Evolutionary conservation across 2,329 filamentous ascomycete genomes (phyloP).

Genomic region (Xylaria sp.): DNA sequence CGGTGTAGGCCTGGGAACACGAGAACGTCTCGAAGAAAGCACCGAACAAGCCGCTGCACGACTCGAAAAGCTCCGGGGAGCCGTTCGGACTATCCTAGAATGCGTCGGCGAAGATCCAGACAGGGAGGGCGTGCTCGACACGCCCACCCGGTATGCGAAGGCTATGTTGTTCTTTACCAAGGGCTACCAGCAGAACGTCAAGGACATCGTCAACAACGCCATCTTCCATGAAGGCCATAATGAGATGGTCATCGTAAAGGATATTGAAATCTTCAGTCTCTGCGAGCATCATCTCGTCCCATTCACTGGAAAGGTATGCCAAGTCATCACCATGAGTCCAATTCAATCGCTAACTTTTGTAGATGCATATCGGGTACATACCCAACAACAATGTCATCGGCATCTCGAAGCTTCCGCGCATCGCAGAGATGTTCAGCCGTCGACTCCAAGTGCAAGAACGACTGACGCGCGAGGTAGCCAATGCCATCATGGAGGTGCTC

Average conservation of each 20-base stretch:
- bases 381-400: conserved; percentile 89
- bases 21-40: conserved; percentile 68
- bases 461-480: conserved; percentile 93
- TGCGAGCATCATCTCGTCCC: conserved; percentile 98
- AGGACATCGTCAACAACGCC: conserved; percentile 90
- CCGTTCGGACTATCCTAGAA: conserved; percentile 73
- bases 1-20: conserved; percentile 67
- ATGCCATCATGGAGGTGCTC: conserved; percentile 91
- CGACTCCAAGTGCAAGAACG: conserved; percentile 96
- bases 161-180: conserved; percentile 96
- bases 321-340: background rate
- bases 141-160: conserved; percentile 89
- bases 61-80: conserved; percentile 67
- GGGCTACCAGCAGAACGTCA: conserved; percentile 94
- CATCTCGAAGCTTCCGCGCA: conserved; percentile 92
- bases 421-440: conserved; percentile 96
- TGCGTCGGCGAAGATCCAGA: conserved; percentile 75
- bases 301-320: conserved; percentile 86
- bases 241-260: conserved; percentile 96
- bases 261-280: conserved; percentile 93
- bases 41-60: conserved; percentile 61
- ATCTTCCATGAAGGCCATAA: conserved; percentile 98
- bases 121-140: conserved; percentile 71
- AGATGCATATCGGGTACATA: conserved; percentile 99
- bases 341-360: conserved; percentile 17